These are phyloP conservation scores for Xenoacremonium recifei DNA, from an alignment of 2,329 filamentous ascomycete species.

Conservation along the genomic window DNA sequence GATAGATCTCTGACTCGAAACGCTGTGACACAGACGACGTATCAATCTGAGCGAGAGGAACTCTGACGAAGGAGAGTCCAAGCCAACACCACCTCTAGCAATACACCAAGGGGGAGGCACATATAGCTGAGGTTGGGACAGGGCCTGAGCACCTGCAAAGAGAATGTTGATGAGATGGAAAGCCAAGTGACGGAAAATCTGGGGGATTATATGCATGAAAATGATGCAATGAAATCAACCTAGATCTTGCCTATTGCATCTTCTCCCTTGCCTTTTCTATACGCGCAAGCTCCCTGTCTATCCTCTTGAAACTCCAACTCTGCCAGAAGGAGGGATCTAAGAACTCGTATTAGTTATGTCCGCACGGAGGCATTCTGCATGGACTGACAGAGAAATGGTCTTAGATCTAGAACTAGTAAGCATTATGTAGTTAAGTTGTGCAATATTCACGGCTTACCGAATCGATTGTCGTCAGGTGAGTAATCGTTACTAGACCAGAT, in stretches of 20 bases:
- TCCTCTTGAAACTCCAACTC: conserved; percentile 38
- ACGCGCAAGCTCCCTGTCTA: conserved; percentile 35
- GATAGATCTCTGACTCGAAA: no score
- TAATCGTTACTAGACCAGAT: conserved; percentile 10
- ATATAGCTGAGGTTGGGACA: background rate
- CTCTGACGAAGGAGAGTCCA: background rate
- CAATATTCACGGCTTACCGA: conserved; percentile 10
- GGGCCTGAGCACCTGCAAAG: conserved; percentile 1
- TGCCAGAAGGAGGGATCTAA: conserved; percentile 33
- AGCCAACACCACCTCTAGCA: conserved; percentile 10
- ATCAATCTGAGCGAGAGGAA: conserved; percentile 3
- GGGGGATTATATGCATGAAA: no score
- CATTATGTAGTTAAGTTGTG: conserved; percentile 1
- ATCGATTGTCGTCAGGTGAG: conserved; percentile 27
- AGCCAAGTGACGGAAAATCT: no score
- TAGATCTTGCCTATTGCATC: background rate
- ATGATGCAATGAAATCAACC: no score
- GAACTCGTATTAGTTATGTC: conserved; percentile 14
- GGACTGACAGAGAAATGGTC: conserved; percentile 19
- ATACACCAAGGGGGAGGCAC: conserved; percentile 16
- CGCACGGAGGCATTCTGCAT: background rate
- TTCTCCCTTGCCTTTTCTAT: conserved; percentile 24
- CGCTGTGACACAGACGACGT: background rate
- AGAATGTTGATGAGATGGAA: no score
- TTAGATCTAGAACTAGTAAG: conserved; percentile 11